phyloP scores from a whole-genome alignment of 2,329 filamentous ascomycete species.

The Arthrobotrys pseudoclavata region DNA sequence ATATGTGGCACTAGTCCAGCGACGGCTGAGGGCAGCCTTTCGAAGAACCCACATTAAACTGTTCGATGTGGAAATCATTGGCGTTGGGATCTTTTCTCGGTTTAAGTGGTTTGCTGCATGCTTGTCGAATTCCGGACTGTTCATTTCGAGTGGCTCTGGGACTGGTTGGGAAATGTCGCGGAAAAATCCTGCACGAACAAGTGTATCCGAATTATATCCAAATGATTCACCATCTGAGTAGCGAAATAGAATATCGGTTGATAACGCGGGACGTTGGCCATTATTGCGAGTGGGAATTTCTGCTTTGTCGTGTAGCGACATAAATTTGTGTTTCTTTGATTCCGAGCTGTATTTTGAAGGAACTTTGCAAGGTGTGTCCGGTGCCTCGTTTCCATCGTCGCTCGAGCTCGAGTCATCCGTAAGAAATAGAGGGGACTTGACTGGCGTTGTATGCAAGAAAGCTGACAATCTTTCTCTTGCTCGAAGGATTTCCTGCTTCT shows the following conservation, averaged over 20 bases:
- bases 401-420: conserved; percentile 17
- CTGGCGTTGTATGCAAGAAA: conserved; percentile 14
- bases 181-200: conserved; percentile 50
- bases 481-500: conserved; percentile 20
- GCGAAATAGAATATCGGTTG: conserved; percentile 49
- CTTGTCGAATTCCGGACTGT: conserved; percentile 34
- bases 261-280: not conserved
- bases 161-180: conserved; percentile 43
- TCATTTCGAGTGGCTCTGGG: conserved; percentile 44
- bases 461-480: conserved; percentile 32
- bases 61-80: conserved; percentile 56
- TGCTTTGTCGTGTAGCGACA: not conserved
- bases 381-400: conserved; percentile 11
- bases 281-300: not conserved
- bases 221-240: conserved; percentile 51
- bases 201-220: conserved; percentile 43
- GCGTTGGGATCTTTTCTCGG: conserved; percentile 47
- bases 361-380: conserved; percentile 42
- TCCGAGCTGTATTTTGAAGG: not conserved
- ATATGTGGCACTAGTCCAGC: conserved; percentile 42
- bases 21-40: conserved; percentile 48
- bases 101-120: conserved; percentile 55
- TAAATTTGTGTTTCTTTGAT: conserved; percentile 35
- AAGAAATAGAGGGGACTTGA: conserved; percentile 17
- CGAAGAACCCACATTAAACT: conserved; percentile 56